Evolutionary conservation across 208 protist species (phyloP), one percentile per base, ranked within the genome.

Genomic region (Kentomonas sorsogonicus): DNA sequence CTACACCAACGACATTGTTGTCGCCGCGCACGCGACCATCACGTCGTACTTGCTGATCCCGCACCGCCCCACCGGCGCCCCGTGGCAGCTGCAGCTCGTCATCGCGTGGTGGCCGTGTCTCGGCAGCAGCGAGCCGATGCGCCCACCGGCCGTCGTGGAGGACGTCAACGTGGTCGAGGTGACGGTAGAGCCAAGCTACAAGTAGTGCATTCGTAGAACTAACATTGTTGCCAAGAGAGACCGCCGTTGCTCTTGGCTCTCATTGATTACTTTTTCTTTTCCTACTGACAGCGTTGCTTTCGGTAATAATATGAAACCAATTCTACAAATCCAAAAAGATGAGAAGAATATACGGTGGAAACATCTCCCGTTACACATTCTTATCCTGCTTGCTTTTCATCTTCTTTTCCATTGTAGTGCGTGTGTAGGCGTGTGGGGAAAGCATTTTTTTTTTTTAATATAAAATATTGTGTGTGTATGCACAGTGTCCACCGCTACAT

Each of bases 1-100:
- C 66, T 95, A 95, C 79, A 95, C 89, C 1, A 76, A 92, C 45
- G 88, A 92, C 62, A 82, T 94, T 25, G 18, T 93, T 2, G 83
- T 93, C 3, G 56, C 80, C 1, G 53, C 75, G 3, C 84, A 89
- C 55, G 38, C 62, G 27, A 89, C 77, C 33, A 59, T 84, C 13
- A 43, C 64, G 13, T 89, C 83, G n/a, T 93, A 74, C 66, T 63
- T 85, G 58, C 27, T 81, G 5, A 57, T 91, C 16, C 43, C 40
- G 2, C 86, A 93, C 58, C 23, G 39, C 4, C 53, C 60, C 47
- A 66, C 71, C n/a, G 86, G 86, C 11, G 86, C 83, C 45, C 83
- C 78, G 13, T 88, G 79, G 79, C 73, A 87, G 39, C 29, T 90
- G 67, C 83, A 93, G 70, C 48, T 85, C 16, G 45, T 86, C 45